Evolutionary conservation across 306 rosid genomes (phyloP).

Genomic region (Lupinus albus): DNA sequence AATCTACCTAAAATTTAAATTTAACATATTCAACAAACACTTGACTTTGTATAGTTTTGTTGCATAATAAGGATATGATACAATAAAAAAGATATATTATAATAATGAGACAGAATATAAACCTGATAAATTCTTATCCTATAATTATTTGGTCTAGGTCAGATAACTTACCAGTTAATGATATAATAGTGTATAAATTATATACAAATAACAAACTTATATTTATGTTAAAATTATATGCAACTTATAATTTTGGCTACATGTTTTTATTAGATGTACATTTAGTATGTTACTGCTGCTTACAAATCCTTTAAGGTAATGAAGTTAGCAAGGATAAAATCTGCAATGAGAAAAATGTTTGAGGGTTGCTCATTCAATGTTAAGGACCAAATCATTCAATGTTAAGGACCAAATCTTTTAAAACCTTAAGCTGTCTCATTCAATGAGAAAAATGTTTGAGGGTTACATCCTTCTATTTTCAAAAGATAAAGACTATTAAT

Average conservation of each 20-base stretch:
- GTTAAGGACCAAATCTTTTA: background rate
- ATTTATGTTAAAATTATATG: too few species aligned
- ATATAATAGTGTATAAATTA: too few species aligned
- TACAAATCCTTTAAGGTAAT: slow-evolving; percentile 5
- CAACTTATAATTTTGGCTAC: too few species aligned
- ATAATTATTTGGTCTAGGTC: too few species aligned
- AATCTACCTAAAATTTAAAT: slow-evolving; percentile 22
- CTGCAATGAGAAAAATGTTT: background rate
- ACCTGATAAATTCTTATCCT: too few species aligned
- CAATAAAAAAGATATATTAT: too few species aligned
- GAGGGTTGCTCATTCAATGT: slow-evolving; percentile 31
- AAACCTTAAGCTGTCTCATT: background rate
- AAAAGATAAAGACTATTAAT: background rate
- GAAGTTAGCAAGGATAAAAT: slow-evolving; percentile 15
- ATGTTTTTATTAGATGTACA: background rate
- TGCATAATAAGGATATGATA: too few species aligned
- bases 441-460: background rate
- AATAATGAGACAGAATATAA: too few species aligned
- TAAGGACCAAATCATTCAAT: slow-evolving; percentile 12
- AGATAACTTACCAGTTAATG: too few species aligned
- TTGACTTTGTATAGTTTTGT: background rate
- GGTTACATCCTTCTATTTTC: slow-evolving; percentile 3
- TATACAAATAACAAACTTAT: too few species aligned
- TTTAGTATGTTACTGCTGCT: background rate
- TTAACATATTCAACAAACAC: slow-evolving; percentile 14